A percentile compares a stretch with the other conserved stretches of the same genome.
Conservation (phyloP, 176 grass and related monocot genomes). For the Puccinellia tenuiflora region DNA sequence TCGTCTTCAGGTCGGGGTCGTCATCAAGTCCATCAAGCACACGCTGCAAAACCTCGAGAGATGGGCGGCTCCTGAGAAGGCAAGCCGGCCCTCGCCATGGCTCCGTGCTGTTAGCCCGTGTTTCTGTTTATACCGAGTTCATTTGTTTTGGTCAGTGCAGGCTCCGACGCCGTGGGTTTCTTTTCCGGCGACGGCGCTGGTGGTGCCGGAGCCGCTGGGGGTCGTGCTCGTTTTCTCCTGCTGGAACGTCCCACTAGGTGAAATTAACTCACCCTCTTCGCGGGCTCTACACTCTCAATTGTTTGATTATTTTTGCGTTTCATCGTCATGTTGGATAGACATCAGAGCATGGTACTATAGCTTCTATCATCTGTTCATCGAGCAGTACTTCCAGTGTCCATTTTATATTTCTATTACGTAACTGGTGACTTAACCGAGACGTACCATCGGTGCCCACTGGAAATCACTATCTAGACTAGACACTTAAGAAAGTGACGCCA, state of each 20-base stretch:
- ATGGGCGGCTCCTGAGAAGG: constrained; percentile 67
- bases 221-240: constrained; percentile 73
- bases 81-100: background rate
- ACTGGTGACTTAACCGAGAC: background rate
- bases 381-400: background rate
- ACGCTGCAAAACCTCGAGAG: constrained; percentile 49
- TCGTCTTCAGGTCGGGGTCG: constrained; percentile 37
- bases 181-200: constrained; percentile 52
- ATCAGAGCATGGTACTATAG: background rate
- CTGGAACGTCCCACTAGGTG: constrained; percentile 87
- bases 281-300: background rate
- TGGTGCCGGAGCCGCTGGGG: constrained; percentile 73
- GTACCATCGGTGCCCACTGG: background rate
- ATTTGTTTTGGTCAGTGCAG: constrained; percentile 22
- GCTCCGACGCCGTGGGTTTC: constrained; percentile 40
- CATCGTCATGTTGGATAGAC: background rate
- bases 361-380: background rate
- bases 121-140: background rate
- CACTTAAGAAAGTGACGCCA: background rate
- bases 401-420: too few species aligned
- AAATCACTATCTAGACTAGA: background rate
- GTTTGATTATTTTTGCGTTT: background rate
- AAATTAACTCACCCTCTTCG: background rate
- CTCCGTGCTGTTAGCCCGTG: background rate
- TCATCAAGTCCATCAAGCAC: constrained; percentile 36